Percentiles rank a stretch among this genome's conserved stretches.
Conservation (phyloP, 202 grass and related monocot species). For the Elaeis oleifera region DNA sequence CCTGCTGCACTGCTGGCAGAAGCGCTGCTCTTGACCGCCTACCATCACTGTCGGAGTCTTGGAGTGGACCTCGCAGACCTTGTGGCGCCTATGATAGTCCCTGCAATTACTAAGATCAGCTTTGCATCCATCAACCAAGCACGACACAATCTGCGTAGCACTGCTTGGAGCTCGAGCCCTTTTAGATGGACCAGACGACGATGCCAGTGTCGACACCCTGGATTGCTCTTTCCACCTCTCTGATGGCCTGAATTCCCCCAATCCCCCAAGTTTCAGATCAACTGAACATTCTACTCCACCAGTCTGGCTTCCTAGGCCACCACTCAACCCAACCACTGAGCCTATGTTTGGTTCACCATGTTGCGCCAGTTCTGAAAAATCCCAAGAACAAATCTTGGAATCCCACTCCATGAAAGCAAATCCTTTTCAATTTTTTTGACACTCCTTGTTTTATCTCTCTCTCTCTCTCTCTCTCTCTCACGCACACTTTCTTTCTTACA, state of each 20-base stretch:
- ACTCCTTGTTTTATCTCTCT: neutral
- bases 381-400: neutral
- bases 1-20: constrained; percentile 24
- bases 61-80: constrained; percentile 20
- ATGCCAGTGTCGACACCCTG: neutral
- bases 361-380: neutral
- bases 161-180: constrained; percentile 11
- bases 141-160: neutral
- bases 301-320: neutral
- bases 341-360: neutral
- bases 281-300: neutral
- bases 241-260: neutral
- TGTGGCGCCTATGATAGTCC: constrained; percentile 20
- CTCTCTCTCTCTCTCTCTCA: too few species aligned
- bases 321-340: neutral
- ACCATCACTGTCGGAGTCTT: constrained; percentile 12
- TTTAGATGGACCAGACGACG: constrained; percentile 6
- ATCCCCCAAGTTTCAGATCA: constrained; percentile 1
- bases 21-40: constrained; percentile 9
- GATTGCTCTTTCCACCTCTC: neutral
- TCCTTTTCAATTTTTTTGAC: neutral
- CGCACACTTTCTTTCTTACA: neutral
- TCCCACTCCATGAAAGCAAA: constrained; percentile 14
- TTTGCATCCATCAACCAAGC: constrained; percentile 16
- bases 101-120: constrained; percentile 13